A percentile compares a stretch with the other conserved stretches of the same genome.
phyloP scores from a whole-genome alignment of 1,284 basidiomycete genomes.

The Puccinia brachypodii region DNA sequence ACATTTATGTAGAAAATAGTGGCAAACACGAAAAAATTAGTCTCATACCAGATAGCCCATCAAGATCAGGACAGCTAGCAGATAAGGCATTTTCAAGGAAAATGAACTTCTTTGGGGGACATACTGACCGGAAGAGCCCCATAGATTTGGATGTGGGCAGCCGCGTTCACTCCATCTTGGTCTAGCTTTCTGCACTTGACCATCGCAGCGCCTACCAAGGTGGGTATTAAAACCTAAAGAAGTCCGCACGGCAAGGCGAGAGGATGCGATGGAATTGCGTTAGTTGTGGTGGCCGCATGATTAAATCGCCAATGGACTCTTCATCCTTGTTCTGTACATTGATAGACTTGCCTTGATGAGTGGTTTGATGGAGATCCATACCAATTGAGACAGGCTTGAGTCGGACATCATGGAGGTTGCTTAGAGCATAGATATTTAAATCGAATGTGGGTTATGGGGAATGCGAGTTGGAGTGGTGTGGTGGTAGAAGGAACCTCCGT shows the following conservation, averaged over 20 bases:
- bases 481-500: too few relatives aligned
- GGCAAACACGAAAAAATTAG: too few relatives aligned
- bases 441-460: too few relatives aligned
- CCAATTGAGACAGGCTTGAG: neutral
- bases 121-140: conserved; percentile 28
- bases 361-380: conserved; percentile 41
- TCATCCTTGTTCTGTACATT: neutral
- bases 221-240: conserved; percentile 8
- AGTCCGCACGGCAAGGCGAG: neutral
- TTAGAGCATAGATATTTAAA: too few relatives aligned
- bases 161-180: conserved; percentile 21
- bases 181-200: conserved; percentile 11
- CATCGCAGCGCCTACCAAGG: neutral
- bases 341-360: conserved; percentile 36
- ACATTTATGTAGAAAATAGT: too few relatives aligned
- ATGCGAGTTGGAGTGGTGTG: too few relatives aligned
- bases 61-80: neutral
- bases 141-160: conserved; percentile 39
- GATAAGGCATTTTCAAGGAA: neutral
- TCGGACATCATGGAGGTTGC: conserved; percentile 14
- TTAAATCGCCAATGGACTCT: neutral
- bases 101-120: neutral
- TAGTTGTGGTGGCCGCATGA: too few relatives aligned
- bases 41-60: too few relatives aligned
- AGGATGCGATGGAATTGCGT: neutral